Evolutionary conservation across 1,284 basidiomycete species (phyloP), one percentile per base, ranked within the genome.

Genomic region (Austroboletus novae-zelandiae): DNA sequence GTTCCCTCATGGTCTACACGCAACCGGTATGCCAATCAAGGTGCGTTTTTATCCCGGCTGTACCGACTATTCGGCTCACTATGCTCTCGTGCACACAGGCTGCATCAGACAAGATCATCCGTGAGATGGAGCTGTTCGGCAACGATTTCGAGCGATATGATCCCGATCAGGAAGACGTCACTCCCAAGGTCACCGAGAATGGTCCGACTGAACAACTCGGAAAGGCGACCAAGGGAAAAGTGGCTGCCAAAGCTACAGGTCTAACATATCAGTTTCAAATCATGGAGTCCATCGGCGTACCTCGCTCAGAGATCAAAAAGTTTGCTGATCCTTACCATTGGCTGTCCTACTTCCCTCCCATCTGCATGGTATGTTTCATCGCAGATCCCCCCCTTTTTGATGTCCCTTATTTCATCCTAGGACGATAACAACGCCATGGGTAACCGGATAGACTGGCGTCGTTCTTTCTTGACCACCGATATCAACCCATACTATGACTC

Each of bases 261-360:
- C 78, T 94, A 60, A 89, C 87, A 50, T 99, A 98, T 74, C 97
- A 99, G 70, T 99, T 98, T 81, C 96, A 99, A 77, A 99, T 99
- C 70, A 90, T 99, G 86, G 89, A 96, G 70, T 90, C 91, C 43
- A 91, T 94, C 59, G 89, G 89, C 45, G 88, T 99, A 11, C 91
- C 94, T 23, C 82, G 88, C 45, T 71, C 78, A 18, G 94, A 99
- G 65, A 94, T 98, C 74, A 94, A 96, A 70, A 88, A 92, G 69
- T 99, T 99, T 61, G 92, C 95, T 18, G 94, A 99, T 65, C 89
- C 97, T 36, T 74, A 84, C 57, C 78, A 96, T 71, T 99, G 97
- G 97, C 76, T 97, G 61, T 79, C 81, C 36, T 94, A 94, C 74
- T 99, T 98, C 80, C 97, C 96, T 49, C 96, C 96, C 29, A 97